phyloP scores from a whole-genome alignment of 306 rosid genomes.

The Corylus americana region DNA sequence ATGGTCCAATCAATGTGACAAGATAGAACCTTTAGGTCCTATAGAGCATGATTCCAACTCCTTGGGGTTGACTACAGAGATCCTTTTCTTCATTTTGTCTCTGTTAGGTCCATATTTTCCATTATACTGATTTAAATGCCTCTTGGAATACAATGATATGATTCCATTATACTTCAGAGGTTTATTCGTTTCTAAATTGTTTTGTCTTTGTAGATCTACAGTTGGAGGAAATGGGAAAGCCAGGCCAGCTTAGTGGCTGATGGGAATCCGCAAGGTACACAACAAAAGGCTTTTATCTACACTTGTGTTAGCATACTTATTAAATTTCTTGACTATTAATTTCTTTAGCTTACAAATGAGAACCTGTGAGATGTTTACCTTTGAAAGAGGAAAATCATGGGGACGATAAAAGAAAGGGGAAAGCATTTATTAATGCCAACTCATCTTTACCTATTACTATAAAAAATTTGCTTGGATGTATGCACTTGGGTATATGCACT shows the following conservation, averaged over 20 bases:
- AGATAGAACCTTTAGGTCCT: background rate
- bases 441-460: no score
- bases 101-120: conserved; percentile 8
- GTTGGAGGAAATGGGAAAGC: conserved; percentile 96
- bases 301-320: background rate
- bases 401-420: no score
- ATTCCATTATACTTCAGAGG: conserved; percentile 4
- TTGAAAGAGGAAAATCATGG: no score
- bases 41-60: conserved; percentile 15
- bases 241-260: conserved; percentile 50
- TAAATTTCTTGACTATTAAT: background rate
- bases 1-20: background rate
- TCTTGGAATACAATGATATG: background rate
- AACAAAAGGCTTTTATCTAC: background rate
- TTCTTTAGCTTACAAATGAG: conserved; percentile 3
- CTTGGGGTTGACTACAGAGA: conserved; percentile 6
- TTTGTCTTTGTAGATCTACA: conserved; percentile 64
- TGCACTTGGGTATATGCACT: no score
- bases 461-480: no score
- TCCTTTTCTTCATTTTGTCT: conserved; percentile 13
- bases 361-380: background rate
- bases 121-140: conserved; percentile 3
- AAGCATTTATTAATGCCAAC: no score
- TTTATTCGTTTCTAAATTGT: conserved; percentile 17
- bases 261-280: conserved; percentile 65